Base-by-base conservation (phyloP, 2,329 filamentous ascomycete genomes). In the Aureobasidium sp. region DNA sequence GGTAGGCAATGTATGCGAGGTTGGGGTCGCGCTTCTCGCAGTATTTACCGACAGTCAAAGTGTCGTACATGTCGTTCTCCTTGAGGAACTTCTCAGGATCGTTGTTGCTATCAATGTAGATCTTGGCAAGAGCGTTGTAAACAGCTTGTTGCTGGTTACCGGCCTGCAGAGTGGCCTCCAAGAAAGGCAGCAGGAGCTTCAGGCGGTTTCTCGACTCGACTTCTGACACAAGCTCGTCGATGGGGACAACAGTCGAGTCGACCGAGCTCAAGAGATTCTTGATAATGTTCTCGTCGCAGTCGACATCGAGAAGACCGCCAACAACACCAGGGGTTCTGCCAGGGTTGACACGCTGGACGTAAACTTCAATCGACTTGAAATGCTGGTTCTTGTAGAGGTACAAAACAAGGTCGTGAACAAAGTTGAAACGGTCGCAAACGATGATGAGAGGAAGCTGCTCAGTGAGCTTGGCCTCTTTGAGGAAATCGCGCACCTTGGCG, bases 351-450 rank as follows among this genome's bases (percentile, higher is more conserved):
- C 91, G 88, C 80, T 99, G 94, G 31, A 99, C 94, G 69, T 99
- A 99, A 11, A 95, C 87, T 78, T 99, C 94, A 67, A 99, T 99
- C 1, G 94, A 96, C 79, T 96, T 91, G 84, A 97, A 99, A 73
- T 97, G 93, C 77, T 99, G 93, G 78, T 96, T 96, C 82, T 97
- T 94, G 81, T 99, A 99, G 9, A 99, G 85, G 77, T 94, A 97
- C 25, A 99, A 84, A 48, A 99, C 91, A 71, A 99, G 78, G 71
- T 99, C 94, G 72, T 99, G 94, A 45, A 97, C 91, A 72, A 99
- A 96, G 80, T 97, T 96, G 84, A 95, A 97, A n/a, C 93, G 90
- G 73, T 99, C 94, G 78, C 95, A 99, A 63, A 99, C 91, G 69
- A 97, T 97, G 77, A 99, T 99, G 61, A 99, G 81, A 47, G 94